Base-by-base conservation (phyloP, 176 grass and related monocot genomes). In the maize (Zea mays) region DNA sequence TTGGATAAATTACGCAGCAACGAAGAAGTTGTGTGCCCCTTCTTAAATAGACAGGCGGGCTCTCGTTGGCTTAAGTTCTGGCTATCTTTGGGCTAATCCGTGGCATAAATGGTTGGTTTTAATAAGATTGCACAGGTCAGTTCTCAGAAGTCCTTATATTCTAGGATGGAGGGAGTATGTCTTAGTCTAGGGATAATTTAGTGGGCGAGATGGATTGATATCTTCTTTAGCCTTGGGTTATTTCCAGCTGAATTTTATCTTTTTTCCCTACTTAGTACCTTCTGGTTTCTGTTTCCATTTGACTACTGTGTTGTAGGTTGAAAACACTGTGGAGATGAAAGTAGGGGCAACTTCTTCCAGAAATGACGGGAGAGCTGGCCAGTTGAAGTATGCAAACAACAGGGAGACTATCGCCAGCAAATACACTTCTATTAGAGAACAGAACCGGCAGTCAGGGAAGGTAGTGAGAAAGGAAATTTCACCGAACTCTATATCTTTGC, bases 391-490 rank as follows among this genome's bases (percentile, higher is more conserved):
- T 77, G 63, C 83, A 67, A 78, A 85, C 63, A 89, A 73, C 83
- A 85, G 84, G 61, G 96, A 90, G 84, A 62, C 19, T 69, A 87
- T 93, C 67, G 84, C 90, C 10, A 89, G 80, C 65, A 99, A 99
- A 82, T 99, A 99, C 62, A 74, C 89, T 52, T 77, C 81, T 69
- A 88, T 86, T 69, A 99, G 92, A 88, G 89, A 95, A 73, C 84
- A 92, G 74, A 88, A 65, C 73, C 38, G 87, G 43, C 79, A 80
- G 65, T 34, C 88, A 80, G 41, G 33, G 17, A 90, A 88, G 62
- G 77, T 77, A 63, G 49, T 36, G 36, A 63, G 77, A 11, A 93
- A 88, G 79, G 91, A 93, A 72, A 86, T 69, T 27, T 86, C 92
- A 27, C 78, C 92, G 8, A 75, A 84, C 52, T 94, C 89, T 44